phyloP scores from a whole-genome alignment of 2,329 filamentous ascomycete genomes.

The Teratosphaeria zuluensis region DNA sequence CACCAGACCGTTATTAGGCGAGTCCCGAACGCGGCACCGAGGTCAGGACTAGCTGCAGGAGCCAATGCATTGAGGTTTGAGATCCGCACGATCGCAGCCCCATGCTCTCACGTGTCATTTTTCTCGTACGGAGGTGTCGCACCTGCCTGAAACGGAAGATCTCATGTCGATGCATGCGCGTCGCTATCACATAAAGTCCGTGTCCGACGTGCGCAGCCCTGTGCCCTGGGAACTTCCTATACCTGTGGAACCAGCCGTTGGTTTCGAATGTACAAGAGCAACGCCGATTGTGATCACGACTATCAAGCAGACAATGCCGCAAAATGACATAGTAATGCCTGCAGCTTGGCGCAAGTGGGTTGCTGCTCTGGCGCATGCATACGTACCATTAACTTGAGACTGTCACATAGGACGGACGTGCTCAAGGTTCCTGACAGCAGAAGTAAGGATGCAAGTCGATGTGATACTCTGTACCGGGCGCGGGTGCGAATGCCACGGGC shows the following conservation, averaged over 20 bases:
- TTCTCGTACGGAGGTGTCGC: not conserved
- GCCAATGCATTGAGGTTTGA: too few relatives aligned
- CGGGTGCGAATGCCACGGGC: not conserved
- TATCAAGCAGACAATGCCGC: too few relatives aligned
- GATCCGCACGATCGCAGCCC: not conserved
- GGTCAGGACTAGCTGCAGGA: not conserved
- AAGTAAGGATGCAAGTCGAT: not conserved
- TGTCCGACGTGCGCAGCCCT: too few relatives aligned
- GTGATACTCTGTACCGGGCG: not conserved
- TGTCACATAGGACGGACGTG: too few relatives aligned
- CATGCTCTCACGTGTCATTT: not conserved
- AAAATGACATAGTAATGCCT: too few relatives aligned
- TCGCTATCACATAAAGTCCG: not conserved
- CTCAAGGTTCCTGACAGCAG: not conserved
- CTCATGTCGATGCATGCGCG: not conserved
- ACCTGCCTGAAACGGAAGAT: not conserved
- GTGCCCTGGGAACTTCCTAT: too few relatives aligned
- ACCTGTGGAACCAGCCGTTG: too few relatives aligned
- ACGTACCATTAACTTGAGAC: too few relatives aligned
- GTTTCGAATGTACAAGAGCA: too few relatives aligned
- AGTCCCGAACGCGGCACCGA: not conserved
- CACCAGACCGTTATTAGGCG: not conserved
- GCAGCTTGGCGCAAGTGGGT: too few relatives aligned
- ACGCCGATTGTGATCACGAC: too few relatives aligned
- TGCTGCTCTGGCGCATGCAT: too few relatives aligned